A percentile compares a stretch with the other conserved stretches of the same genome.
Conservation (phyloP, 805 yeast genomes). For the Naumovozyma castellii region DNA sequence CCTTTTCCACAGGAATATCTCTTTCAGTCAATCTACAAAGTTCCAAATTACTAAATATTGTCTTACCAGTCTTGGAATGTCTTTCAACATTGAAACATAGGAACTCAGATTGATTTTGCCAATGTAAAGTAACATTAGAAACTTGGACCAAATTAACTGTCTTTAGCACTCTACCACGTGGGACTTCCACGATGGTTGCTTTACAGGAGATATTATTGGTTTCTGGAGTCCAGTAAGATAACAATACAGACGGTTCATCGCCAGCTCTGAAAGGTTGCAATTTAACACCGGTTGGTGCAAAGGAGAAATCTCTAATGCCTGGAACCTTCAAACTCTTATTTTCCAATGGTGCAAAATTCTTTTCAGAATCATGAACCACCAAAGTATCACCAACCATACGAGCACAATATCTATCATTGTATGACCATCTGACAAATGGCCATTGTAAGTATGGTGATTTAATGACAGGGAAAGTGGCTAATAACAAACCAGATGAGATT, state of each 20-base stretch:
- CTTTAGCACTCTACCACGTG: constrained; percentile 73
- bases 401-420: constrained; percentile 86
- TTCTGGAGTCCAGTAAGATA: constrained; percentile 98
- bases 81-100: constrained; percentile 93
- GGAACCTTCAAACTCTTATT: constrained; percentile 76
- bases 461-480: constrained; percentile 84
- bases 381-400: constrained; percentile 89
- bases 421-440: constrained; percentile 96
- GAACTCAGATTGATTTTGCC: constrained; percentile 83
- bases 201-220: constrained; percentile 85
- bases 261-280: constrained; percentile 46
- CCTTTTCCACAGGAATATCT: constrained; percentile 88
- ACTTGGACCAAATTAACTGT: constrained; percentile 93
- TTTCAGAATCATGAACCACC: constrained; percentile 75
- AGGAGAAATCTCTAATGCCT: constrained; percentile 83
- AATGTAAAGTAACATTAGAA: constrained; percentile 76
- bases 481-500: constrained; percentile 68
- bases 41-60: constrained; percentile 83
- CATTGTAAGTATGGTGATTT: constrained; percentile 65
- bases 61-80: constrained; percentile 91
- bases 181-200: constrained; percentile 81
- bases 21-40: constrained; percentile 80
- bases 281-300: constrained; percentile 82
- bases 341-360: constrained; percentile 70
- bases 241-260: constrained; percentile 51